Conservation (phyloP, 345 rosid species). For the Noccaea bulbosa region DNA sequence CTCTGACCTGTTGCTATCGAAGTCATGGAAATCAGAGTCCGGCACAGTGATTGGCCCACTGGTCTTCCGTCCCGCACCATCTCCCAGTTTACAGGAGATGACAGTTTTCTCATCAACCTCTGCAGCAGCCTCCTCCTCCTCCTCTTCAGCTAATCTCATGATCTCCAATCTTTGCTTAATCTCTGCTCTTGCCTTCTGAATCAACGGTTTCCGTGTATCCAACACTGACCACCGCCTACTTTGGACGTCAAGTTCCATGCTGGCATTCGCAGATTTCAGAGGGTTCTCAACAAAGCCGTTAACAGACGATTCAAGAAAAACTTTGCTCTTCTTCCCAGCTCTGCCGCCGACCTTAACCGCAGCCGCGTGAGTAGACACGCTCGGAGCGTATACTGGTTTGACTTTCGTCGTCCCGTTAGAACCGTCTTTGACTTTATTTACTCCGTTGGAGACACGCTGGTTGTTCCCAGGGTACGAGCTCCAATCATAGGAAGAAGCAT, state of each 20-base stretch:
- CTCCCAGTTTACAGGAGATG: conserved; percentile 43
- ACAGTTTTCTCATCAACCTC: conserved; percentile 40
- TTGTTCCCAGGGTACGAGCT: conserved; percentile 62
- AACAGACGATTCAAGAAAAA: conserved; percentile 52
- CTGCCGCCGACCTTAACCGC: conserved; percentile 49
- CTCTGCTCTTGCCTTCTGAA: conserved; percentile 73
- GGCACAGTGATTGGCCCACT: conserved; percentile 71
- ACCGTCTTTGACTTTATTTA: conserved; percentile 54
- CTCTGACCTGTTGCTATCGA: conserved; percentile 87
- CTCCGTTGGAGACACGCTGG: conserved; percentile 51
- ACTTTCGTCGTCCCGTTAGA: conserved; percentile 55
- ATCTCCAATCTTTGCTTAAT: conserved; percentile 69
- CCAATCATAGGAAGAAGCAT: conserved; percentile 67
- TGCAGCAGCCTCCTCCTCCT: conserved; percentile 48
- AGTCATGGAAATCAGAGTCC: conserved; percentile 96
- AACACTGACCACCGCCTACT: conserved; percentile 54
- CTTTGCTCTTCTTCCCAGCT: conserved; percentile 83
- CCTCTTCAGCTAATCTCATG: conserved; percentile 58
- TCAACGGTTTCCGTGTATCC: conserved; percentile 82
- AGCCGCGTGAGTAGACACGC: conserved; percentile 45
- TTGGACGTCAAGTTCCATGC: conserved; percentile 31
- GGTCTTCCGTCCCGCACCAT: conserved; percentile 47
- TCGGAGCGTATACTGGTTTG: conserved; percentile 40
- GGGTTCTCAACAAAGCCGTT: conserved; percentile 69
- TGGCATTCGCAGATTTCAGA: conserved; percentile 43